Percentiles rank a stretch among this genome's conserved stretches.
phyloP scores from a whole-genome alignment of 2,329 filamentous ascomycete species.

The Geosmithia flava region DNA sequence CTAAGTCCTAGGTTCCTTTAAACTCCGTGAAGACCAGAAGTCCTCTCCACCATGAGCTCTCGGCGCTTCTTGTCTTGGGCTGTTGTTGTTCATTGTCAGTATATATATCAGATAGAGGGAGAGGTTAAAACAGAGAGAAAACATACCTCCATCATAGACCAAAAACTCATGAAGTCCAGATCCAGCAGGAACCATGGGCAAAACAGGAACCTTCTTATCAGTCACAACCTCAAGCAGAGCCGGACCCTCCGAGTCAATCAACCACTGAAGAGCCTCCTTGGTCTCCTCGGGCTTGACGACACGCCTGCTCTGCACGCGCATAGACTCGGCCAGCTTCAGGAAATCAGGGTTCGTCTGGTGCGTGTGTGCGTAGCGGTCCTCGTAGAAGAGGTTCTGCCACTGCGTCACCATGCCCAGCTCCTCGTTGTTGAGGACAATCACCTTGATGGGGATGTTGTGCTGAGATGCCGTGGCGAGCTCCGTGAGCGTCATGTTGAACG shows the following conservation, averaged over 20 bases:
- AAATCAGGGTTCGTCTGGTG: conserved; percentile 96
- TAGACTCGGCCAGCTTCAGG: conserved; percentile 79
- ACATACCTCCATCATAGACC: conserved; percentile 19
- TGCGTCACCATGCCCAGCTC: conserved; percentile 97
- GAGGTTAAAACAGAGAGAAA: not conserved
- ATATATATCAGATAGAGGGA: conserved; percentile 1
- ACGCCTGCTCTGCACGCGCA: conserved; percentile 69
- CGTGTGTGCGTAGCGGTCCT: conserved; percentile 84
- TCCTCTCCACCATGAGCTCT: conserved; percentile 54
- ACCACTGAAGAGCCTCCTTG: conserved; percentile 69
- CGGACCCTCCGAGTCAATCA: conserved; percentile 82
- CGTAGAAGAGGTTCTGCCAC: conserved; percentile 97
- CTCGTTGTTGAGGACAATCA: conserved; percentile 94
- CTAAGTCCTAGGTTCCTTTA: no score
- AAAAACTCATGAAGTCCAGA: conserved; percentile 86
- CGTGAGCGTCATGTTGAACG: conserved; percentile 96
- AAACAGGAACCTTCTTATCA: conserved; percentile 85
- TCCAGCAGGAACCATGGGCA: conserved; percentile 92
- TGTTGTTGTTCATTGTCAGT: conserved; percentile 28
- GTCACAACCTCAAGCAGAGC: conserved; percentile 86
- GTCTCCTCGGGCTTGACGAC: conserved; percentile 67
- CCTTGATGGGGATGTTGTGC: conserved; percentile 93
- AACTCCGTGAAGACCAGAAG: conserved; percentile 31
- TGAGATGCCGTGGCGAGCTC: conserved; percentile 88
- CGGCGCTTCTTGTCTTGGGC: conserved; percentile 57